These are phyloP conservation scores for Rhodomyrtus tomentosa DNA, from an alignment of 345 rosid species.

Conservation along the genomic window DNA sequence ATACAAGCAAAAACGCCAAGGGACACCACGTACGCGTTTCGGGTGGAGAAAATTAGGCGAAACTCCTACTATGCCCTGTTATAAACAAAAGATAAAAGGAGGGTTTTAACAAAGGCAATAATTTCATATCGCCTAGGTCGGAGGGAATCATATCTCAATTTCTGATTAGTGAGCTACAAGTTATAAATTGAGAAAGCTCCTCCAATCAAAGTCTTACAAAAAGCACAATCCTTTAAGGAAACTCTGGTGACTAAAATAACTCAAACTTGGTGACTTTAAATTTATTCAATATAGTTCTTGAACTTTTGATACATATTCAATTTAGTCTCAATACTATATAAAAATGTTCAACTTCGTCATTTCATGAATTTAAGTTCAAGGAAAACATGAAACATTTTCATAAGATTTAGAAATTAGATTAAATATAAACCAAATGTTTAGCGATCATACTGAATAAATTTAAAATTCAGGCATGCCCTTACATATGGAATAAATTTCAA, in stretches of 20 bases:
- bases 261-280: too few relatives aligned
- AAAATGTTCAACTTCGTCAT: too few relatives aligned
- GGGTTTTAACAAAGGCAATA: not conserved
- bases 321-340: too few relatives aligned
- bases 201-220: not conserved
- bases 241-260: not conserved
- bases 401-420: too few relatives aligned
- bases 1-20: not conserved
- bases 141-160: not conserved
- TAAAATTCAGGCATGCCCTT: too few relatives aligned
- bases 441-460: too few relatives aligned
- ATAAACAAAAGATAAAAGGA: not conserved
- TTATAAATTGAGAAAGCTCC: not conserved
- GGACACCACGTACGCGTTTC: not conserved
- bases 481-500: too few relatives aligned
- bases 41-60: not conserved
- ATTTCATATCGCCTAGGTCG: not conserved
- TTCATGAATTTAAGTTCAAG: too few relatives aligned
- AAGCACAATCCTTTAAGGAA: not conserved
- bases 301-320: too few relatives aligned
- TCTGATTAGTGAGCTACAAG: not conserved
- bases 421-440: too few relatives aligned
- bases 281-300: too few relatives aligned
- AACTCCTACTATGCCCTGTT: not conserved
- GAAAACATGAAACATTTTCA: too few relatives aligned